Evolutionary conservation across 192 early-diverging fungal species (phyloP).

Genomic region (Cladochytrium replicatum): DNA sequence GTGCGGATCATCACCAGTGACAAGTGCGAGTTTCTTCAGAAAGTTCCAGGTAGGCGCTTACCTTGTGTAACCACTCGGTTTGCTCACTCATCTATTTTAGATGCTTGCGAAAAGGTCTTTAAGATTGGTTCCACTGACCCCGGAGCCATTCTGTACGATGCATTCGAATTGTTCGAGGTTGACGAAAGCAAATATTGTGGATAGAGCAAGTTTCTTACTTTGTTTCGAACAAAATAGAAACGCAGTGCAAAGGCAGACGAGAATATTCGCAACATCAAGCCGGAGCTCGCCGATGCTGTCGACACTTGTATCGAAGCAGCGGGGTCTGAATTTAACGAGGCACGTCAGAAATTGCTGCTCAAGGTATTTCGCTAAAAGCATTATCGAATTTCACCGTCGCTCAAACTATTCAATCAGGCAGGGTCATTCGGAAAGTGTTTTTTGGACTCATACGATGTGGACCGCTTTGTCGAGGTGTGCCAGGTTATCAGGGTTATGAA

Average conservation of each 20-base stretch:
- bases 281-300: slow-evolving; percentile 75
- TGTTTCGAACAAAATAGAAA: slow-evolving; percentile 24
- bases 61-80: slow-evolving; percentile 1
- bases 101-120: slow-evolving; percentile 70
- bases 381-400: not conserved
- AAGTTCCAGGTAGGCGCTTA: slow-evolving; percentile 60
- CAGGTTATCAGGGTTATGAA: slow-evolving; percentile 81
- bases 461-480: slow-evolving; percentile 82
- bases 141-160: slow-evolving; percentile 79
- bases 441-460: slow-evolving; percentile 72
- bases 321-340: slow-evolving; percentile 68
- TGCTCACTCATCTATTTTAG: slow-evolving; percentile 24
- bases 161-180: slow-evolving; percentile 44
- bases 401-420: slow-evolving; percentile 40
- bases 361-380: slow-evolving; percentile 31
- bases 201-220: slow-evolving; percentile 5
- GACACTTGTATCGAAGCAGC: slow-evolving; percentile 89
- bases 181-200: slow-evolving; percentile 3
- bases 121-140: slow-evolving; percentile 91
- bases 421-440: slow-evolving; percentile 93
- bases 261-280: slow-evolving; percentile 77
- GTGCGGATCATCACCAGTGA: slow-evolving; percentile 77
- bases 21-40: slow-evolving; percentile 77
- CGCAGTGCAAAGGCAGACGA: slow-evolving; percentile 91
- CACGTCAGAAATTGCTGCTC: slow-evolving; percentile 70